These are phyloP conservation scores for Fusarium redolens DNA, from an alignment of 2,329 filamentous ascomycete species.

Conservation along the genomic window DNA sequence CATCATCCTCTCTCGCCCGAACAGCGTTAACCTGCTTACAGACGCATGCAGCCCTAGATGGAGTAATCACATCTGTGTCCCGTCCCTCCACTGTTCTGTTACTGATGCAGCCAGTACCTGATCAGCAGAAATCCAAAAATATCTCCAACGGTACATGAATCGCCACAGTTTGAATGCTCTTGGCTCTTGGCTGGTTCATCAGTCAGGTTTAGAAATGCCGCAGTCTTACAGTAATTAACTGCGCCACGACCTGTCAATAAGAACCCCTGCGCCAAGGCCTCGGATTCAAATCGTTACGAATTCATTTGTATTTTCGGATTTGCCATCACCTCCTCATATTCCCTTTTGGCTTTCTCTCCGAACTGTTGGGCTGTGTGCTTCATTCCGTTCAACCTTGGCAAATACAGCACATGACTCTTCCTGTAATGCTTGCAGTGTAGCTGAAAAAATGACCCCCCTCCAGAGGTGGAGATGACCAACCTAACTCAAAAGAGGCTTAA, in stretches of 20 bases:
- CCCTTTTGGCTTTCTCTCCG: background rate
- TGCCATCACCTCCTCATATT: background rate
- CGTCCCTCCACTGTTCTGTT: slow-evolving; percentile 11
- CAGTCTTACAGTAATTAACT: slow-evolving; percentile 7
- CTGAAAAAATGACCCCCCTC: slow-evolving; percentile 4
- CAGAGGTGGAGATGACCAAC: background rate
- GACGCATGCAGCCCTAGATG: slow-evolving; percentile 9
- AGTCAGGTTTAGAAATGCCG: slow-evolving; percentile 15
- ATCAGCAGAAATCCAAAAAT: slow-evolving; percentile 36
- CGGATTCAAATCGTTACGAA: slow-evolving; percentile 5
- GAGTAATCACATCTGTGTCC: background rate
- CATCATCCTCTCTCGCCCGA: background rate
- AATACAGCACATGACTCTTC: background rate
- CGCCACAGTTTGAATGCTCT: slow-evolving; percentile 11
- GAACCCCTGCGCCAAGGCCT: slow-evolving; percentile 7
- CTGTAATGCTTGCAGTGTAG: slow-evolving; percentile 1
- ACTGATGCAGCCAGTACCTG: slow-evolving; percentile 8
- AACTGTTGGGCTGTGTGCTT: background rate
- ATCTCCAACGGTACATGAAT: slow-evolving; percentile 5
- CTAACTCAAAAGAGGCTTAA: slow-evolving; percentile 28
- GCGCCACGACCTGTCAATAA: slow-evolving; percentile 27
- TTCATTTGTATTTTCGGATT: slow-evolving; percentile 6
- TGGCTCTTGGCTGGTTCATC: background rate
- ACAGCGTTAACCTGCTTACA: background rate
- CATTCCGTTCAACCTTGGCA: background rate